These are phyloP conservation scores for Globisporangium paroecandrum DNA, from an alignment of 352 stramenopile species.

Conservation along the genomic window DNA sequence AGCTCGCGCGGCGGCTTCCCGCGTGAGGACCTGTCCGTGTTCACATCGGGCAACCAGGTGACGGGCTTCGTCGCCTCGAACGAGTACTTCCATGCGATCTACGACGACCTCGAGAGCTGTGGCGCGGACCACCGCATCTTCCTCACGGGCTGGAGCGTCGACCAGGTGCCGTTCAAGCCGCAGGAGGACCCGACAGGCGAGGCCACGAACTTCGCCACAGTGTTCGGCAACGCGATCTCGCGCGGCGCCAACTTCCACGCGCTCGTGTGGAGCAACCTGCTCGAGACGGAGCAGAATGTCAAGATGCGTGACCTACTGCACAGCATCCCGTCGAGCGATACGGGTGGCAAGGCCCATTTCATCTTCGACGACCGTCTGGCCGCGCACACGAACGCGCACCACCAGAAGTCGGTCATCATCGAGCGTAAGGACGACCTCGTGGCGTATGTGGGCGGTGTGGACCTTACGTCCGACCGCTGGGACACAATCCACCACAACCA, in stretches of 20 bases:
- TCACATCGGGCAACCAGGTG: constrained; percentile 48
- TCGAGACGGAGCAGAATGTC: constrained; percentile 52
- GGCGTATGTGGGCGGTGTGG: constrained; percentile 50
- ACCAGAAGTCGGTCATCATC: constrained; percentile 46
- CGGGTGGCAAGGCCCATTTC: constrained; percentile 23
- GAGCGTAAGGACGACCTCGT: constrained; percentile 14
- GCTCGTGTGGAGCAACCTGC: constrained; percentile 63
- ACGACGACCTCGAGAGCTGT: constrained; percentile 36
- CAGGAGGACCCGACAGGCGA: constrained; percentile 22
- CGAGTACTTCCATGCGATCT: constrained; percentile 49
- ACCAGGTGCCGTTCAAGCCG: constrained; percentile 57
- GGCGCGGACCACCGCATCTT: constrained; percentile 38
- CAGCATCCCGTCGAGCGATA: constrained; percentile 18
- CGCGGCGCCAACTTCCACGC: constrained; percentile 44
- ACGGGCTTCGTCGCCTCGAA: constrained; percentile 34
- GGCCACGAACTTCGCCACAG: constrained; percentile 31
- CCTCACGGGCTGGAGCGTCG: constrained; percentile 58
- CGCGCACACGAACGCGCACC: constrained; percentile 30
- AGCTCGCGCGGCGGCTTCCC: constrained; percentile 37
- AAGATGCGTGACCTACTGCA: constrained; percentile 56
- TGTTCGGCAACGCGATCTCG: constrained; percentile 30
- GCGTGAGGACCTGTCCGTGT: constrained; percentile 42
- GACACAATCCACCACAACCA: constrained; percentile 50
- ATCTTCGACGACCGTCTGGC: constrained; percentile 51
- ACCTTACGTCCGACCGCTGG: constrained; percentile 53